Conservation (phyloP, 1,284 basidiomycete genomes). For the Ganoderma lingzhi region DNA sequence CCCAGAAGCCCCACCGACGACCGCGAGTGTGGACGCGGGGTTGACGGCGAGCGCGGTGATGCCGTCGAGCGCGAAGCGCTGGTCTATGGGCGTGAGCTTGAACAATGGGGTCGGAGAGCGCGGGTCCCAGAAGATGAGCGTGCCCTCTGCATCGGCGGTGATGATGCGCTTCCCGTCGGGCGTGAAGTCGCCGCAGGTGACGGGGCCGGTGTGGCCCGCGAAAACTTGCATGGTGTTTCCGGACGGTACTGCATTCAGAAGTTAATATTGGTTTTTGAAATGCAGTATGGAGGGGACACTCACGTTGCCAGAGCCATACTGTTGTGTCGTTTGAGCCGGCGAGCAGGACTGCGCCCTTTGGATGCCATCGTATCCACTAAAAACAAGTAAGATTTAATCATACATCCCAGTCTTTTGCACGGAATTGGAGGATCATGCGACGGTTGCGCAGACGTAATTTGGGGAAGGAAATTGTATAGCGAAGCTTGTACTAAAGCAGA, state of each 20-base stretch:
- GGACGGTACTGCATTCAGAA: constrained; percentile 75
- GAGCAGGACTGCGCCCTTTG: constrained; percentile 88
- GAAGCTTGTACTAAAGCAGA: constrained; percentile 1
- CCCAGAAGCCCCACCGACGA: constrained; percentile 89
- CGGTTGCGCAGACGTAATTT: background rate
- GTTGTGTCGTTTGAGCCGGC: constrained; percentile 95
- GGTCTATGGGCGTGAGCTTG: constrained; percentile 79
- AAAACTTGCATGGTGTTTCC: constrained; percentile 97
- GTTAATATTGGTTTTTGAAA: constrained; percentile 7
- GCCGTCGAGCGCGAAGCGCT: constrained; percentile 79
- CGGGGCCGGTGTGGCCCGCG: constrained; percentile 87
- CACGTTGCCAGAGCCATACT: constrained; percentile 98
- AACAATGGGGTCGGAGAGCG: constrained; percentile 79
- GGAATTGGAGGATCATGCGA: no score
- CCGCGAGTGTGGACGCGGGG: constrained; percentile 84
- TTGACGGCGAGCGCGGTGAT: constrained; percentile 92
- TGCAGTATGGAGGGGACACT: constrained; percentile 34
- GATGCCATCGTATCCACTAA: constrained; percentile 97
- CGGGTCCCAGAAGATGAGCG: constrained; percentile 93
- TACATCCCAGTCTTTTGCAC: background rate
- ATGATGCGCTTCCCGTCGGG: constrained; percentile 93
- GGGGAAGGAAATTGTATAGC: background rate
- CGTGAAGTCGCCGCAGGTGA: constrained; percentile 92
- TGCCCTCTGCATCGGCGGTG: constrained; percentile 87
- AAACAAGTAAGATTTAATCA: background rate